Evolutionary conservation across 1,139 yeast species (phyloP).

Genomic region (Nadsonia starkeyi-henricii): DNA sequence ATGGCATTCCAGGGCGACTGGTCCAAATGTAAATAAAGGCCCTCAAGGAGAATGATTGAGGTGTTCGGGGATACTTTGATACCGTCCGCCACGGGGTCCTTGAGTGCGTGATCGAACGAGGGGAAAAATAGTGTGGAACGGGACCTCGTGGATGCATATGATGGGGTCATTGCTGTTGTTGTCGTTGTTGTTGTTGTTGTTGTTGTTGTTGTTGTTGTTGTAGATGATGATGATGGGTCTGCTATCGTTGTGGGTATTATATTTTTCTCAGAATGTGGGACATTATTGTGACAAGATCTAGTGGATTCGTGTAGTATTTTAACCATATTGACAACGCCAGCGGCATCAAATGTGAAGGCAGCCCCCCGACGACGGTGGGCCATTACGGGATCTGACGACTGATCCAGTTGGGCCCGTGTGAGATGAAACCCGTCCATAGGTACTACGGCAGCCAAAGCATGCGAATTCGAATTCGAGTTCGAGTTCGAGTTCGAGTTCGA

Average conservation of each 20-base stretch:
- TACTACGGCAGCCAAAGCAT: constrained; percentile 19
- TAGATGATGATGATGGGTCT: too few species aligned
- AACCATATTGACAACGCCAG: constrained; percentile 29
- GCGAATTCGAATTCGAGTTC: too few species aligned
- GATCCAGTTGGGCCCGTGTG: constrained; percentile 39
- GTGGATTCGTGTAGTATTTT: constrained; percentile 12
- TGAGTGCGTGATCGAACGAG: constrained; percentile 53
- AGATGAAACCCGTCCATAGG: constrained; percentile 82
- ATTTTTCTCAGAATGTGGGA: neutral
- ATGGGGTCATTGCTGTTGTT: too few species aligned
- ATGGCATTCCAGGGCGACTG: constrained; percentile 27
- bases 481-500: too few species aligned
- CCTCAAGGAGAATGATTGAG: constrained; percentile 48
- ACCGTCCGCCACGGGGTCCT: constrained; percentile 48
- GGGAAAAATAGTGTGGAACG: constrained; percentile 37
- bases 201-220: too few species aligned
- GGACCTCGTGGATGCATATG: neutral
- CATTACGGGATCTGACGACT: constrained; percentile 37
- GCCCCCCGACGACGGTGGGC: constrained; percentile 68
- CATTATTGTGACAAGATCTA: neutral
- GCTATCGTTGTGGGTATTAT: too few species aligned
- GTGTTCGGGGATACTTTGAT: constrained; percentile 28
- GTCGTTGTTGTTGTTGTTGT: too few species aligned
- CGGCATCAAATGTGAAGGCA: constrained; percentile 69
- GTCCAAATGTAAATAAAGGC: constrained; percentile 24